phyloP scores from a whole-genome alignment of 805 yeast genomes.

The Sugiyamaella valdiviana region DNA sequence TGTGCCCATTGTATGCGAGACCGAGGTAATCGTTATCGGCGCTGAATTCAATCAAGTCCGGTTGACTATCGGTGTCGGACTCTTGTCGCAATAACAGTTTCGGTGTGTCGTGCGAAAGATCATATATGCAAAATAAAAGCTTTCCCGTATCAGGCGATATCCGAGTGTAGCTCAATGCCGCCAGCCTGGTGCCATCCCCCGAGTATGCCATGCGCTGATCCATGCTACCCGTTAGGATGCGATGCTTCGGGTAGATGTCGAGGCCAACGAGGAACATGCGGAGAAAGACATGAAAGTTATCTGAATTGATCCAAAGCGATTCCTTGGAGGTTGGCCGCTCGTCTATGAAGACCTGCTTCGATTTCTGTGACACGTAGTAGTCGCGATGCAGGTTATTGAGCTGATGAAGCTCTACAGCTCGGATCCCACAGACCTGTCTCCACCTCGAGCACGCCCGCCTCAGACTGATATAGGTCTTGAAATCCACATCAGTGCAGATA shows the following conservation, averaged over 20 bases:
- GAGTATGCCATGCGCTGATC: not conserved
- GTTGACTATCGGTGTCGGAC: not conserved
- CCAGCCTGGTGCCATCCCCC: conserved; percentile 3
- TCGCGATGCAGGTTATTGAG: not conserved
- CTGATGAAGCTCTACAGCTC: not conserved
- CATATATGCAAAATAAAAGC: not conserved
- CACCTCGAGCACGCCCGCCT: conserved; percentile 4
- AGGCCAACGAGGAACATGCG: not conserved
- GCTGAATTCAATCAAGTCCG: conserved; percentile 6
- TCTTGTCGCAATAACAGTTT: not conserved
- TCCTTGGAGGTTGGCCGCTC: not conserved
- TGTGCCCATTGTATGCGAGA: conserved; percentile 13
- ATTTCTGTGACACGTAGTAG: not conserved
- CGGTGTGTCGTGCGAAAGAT: not conserved
- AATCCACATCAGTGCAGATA: conserved; percentile 1
- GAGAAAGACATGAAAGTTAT: not conserved
- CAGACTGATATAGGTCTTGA: conserved; percentile 1
- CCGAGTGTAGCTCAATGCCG: not conserved
- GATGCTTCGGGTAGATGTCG: not conserved
- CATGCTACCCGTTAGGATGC: not conserved
- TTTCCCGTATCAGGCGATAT: not conserved
- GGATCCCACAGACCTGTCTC: conserved; percentile 1
- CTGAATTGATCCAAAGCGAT: not conserved
- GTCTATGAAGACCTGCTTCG: not conserved
- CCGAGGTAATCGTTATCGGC: conserved; percentile 14